Conservation (phyloP, 305 asterid species). For the Coffea humblotiana region DNA sequence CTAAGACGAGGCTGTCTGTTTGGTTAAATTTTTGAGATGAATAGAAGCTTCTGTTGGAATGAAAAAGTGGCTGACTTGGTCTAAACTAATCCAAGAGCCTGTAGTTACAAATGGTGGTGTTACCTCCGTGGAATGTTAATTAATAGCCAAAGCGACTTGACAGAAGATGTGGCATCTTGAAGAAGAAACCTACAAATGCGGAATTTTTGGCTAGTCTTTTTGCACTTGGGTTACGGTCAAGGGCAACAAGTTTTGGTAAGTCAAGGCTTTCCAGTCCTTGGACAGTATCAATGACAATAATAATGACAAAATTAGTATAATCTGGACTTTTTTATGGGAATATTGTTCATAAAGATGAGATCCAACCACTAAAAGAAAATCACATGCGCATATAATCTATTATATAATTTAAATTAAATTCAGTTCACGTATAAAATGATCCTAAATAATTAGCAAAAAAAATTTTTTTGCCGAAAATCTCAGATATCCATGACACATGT, state of each 20-base stretch:
- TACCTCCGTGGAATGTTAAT: background rate
- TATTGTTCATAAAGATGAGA: too few species aligned
- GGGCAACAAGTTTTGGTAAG: background rate
- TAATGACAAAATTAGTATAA: too few species aligned
- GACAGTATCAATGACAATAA: background rate
- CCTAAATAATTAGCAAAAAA: too few species aligned
- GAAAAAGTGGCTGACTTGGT: conserved; percentile 21
- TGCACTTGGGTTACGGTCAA: background rate
- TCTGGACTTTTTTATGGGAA: too few species aligned
- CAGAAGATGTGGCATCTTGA: background rate
- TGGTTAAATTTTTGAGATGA: conserved; percentile 6
- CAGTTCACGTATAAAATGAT: too few species aligned
- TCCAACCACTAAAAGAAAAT: too few species aligned
- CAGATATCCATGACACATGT: too few species aligned
- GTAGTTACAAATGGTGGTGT: background rate
- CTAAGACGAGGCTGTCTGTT: background rate
- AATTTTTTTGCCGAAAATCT: too few species aligned
- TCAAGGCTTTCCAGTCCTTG: background rate
- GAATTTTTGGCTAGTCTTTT: conserved; percentile 1
- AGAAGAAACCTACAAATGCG: background rate
- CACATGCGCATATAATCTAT: too few species aligned
- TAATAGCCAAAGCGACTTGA: background rate
- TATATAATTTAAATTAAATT: too few species aligned
- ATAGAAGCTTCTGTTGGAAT: conserved; percentile 50
- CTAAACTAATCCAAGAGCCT: background rate